These are phyloP conservation scores for Epithele typhae DNA, from an alignment of 768 basidiomycete species.

Conservation along the genomic window DNA sequence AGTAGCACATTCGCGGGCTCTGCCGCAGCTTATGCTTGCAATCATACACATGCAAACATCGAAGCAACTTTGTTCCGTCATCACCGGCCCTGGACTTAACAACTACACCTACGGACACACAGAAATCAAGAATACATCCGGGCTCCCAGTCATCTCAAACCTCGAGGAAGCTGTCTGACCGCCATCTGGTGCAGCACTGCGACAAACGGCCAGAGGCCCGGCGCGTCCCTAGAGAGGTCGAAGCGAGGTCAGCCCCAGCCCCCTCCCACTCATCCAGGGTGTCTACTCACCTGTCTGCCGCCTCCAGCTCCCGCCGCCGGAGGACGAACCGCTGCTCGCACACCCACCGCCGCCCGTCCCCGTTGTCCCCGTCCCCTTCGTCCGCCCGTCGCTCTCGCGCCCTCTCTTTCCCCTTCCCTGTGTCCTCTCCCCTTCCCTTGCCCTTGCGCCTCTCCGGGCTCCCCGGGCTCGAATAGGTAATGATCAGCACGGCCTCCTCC, in stretches of 20 bases:
- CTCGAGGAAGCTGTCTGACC: slow-evolving; percentile 1
- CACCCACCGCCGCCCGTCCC: slow-evolving; percentile 2
- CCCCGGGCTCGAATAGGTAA: slow-evolving; percentile 11
- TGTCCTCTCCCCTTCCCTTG: slow-evolving; percentile 2
- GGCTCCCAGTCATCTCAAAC: no score
- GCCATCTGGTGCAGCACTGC: slow-evolving; percentile 24
- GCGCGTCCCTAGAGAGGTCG: slow-evolving; percentile 6
- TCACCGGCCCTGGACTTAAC: no score
- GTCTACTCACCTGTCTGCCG: slow-evolving; percentile 16
- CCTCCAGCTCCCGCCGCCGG: slow-evolving; percentile 16
- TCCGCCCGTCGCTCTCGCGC: neutral
- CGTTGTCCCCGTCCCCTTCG: neutral
- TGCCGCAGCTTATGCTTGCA: no score
- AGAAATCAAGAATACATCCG: no score
- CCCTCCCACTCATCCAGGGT: no score
- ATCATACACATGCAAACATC: no score
- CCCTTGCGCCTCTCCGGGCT: neutral
- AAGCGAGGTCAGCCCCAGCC: no score
- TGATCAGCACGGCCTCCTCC: slow-evolving; percentile 13
- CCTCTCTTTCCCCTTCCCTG: no score
- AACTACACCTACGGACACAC: no score
- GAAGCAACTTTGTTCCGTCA: no score
- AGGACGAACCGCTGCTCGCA: slow-evolving; percentile 22
- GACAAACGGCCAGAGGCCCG: slow-evolving; percentile 18
- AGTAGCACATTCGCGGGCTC: no score